Evolutionary conservation across 108 stramenopile genomes (phyloP).

Genomic region (Seminavis robusta): DNA sequence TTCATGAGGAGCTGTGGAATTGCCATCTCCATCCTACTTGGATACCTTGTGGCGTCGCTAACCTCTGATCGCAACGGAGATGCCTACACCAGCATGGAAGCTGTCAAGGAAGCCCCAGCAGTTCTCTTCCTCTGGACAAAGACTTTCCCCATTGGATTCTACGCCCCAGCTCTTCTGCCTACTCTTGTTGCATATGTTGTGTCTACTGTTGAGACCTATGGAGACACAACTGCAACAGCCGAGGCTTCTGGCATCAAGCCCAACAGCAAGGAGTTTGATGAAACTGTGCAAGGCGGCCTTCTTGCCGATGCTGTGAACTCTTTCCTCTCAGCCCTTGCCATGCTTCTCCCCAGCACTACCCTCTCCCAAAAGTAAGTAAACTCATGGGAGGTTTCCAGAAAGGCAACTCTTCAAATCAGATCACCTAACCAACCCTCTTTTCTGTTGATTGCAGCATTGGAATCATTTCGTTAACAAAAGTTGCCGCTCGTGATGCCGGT

Average conservation of each 20-base stretch:
- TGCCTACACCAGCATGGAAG: slow-evolving; percentile 6
- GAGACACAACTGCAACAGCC: too few relatives aligned
- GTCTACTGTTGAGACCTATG: slow-evolving; percentile 56
- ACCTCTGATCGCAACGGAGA: slow-evolving; percentile 4
- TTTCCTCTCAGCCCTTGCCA: slow-evolving; percentile 19
- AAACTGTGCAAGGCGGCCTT: slow-evolving; percentile 41
- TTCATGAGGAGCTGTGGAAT: slow-evolving; percentile 46
- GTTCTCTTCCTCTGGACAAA: too few relatives aligned
- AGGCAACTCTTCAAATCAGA: too few relatives aligned
- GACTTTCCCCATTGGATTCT: slow-evolving; percentile 46
- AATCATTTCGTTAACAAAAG: slow-evolving; percentile 48
- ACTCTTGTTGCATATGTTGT: slow-evolving; percentile 46
- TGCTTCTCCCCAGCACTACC: slow-evolving; percentile 38
- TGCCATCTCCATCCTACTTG: slow-evolving; percentile 31
- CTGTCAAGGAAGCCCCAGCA: neutral
- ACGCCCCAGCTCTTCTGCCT: slow-evolving; percentile 40
- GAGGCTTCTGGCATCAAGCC: slow-evolving; percentile 37
- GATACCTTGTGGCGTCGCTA: slow-evolving; percentile 7
- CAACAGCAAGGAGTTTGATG: slow-evolving; percentile 28
- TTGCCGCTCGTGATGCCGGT: slow-evolving; percentile 46
- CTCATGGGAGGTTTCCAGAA: too few relatives aligned
- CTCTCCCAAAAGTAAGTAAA: too few relatives aligned
- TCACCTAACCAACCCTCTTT: too few relatives aligned
- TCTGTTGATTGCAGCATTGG: slow-evolving; percentile 59
- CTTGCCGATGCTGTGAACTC: slow-evolving; percentile 32